Percentiles rank a stretch among this genome's conserved stretches.
These are phyloP conservation scores for Boletus tomentosulus DNA, from an alignment of 768 basidiomycete species.

Conservation along the genomic window DNA sequence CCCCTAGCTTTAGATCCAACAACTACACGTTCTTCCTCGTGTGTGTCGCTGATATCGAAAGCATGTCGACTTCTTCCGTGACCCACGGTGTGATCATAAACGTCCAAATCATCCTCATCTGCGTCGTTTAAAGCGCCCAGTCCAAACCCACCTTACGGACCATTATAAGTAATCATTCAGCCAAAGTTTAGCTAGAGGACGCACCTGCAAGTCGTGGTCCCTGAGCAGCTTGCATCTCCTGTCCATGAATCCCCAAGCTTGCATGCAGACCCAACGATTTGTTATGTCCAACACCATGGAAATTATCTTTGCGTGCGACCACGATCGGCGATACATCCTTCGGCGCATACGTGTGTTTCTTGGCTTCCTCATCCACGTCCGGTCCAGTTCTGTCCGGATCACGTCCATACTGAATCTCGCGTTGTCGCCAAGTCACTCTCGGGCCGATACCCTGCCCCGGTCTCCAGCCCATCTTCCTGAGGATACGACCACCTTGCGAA, in stretches of 20 bases:
- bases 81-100: constrained; percentile 55
- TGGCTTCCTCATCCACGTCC: constrained; percentile 75
- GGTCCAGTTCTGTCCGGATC: constrained; percentile 32
- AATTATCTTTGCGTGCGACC: constrained; percentile 68
- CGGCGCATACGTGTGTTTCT: constrained; percentile 83
- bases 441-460: constrained; percentile 92
- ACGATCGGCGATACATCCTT: constrained; percentile 66
- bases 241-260: constrained; percentile 40
- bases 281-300: constrained; percentile 79
- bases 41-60: constrained; percentile 60
- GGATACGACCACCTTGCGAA: constrained; percentile 77
- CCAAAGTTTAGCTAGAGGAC: constrained; percentile 4
- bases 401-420: constrained; percentile 65
- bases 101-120: constrained; percentile 87
- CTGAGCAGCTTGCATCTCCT: constrained; percentile 16
- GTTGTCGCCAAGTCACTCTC: constrained; percentile 71
- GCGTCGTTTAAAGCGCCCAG: constrained; percentile 89
- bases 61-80: constrained; percentile 49
- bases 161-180: not conserved
- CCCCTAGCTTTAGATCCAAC: constrained; percentile 33
- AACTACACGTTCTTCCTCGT: constrained; percentile 55
- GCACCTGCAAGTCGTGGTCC: constrained; percentile 60
- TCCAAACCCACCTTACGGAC: constrained; percentile 71
- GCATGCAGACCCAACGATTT: constrained; percentile 61
- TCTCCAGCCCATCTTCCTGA: constrained; percentile 96